Base-by-base conservation (phyloP, 164 flowering plant species). In the Nelumbo lutea region DNA sequence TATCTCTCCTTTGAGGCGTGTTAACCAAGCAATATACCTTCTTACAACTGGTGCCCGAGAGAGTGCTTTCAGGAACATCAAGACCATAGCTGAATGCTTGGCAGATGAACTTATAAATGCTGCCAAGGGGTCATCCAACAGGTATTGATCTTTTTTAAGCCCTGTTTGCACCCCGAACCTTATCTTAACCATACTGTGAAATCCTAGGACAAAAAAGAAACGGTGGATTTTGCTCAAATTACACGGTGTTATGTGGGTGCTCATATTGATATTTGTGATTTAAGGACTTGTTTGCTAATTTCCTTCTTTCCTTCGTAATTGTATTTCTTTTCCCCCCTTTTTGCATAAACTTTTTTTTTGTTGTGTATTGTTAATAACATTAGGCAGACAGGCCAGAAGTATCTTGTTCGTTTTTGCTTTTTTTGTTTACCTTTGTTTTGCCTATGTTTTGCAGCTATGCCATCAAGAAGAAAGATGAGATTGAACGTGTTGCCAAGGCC, bases 91-190 rank as follows among this genome's bases (percentile, higher is more conserved):
- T 14, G 84, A 81, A 59, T 80, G 83, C 64, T 72, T 80, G 59
- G 83, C 83, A 60, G 83, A 80, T 68, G 83, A 80, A 59, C 84
- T 81, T 45, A 79, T 79, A 48, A 81, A 81, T 77, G 84, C 84
- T n/a, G 84, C 84, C 11, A 81, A 81, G 68, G 82, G 84, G 4
- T 81, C 84, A 42, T 81, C 84, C 0, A 81, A 81, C 75, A 80
- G 83, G 83, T 80, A 64, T 27, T 27, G 27, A 27, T 27, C 27
- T 27, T 27, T 27, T 27, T 27, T 27, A 27, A 27, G 27, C 27
- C 4, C 39, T 39, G 14, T 42, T 38, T 38, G 6, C 3, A 47
- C 52, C 40, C 68, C 42, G 10, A 7, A 8, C 6, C 2, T 3
- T 5, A n/a, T 0, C 8, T 62, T 3, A 14, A 42, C 8, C 50